Base-by-base conservation (phyloP, 305 asterid species). In the Rubia tinctorum region DNA sequence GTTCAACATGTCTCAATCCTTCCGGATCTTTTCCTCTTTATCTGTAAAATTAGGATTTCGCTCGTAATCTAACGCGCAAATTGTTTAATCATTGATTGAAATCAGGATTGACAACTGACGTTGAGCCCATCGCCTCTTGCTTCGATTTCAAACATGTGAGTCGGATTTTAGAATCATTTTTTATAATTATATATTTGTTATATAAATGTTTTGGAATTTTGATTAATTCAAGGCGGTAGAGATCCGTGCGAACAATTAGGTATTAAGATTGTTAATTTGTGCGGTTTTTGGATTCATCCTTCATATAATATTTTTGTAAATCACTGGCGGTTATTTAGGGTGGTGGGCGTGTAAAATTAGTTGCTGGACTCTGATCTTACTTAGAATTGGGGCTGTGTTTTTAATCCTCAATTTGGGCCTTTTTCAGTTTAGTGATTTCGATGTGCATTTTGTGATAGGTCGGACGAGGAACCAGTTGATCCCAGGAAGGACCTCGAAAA, bases 381-480 rank as follows among this genome's bases (percentile, higher is more conserved):
- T 27, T 69, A 11, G 45, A 30, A 8, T 66, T 8, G 14, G 44
- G 3, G 3, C 44, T 56, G 73, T 55, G 20, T 67, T 10, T 25
- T 39, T 5, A 8, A 30, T 15, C 53, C 14, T n/a, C n/a, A n/a
- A n/a, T n/a, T n/a, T 6, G 40, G 42, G 18, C 2, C 69, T 12
- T 14, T 20, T 6, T 13, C 69, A 53, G 42, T 34, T 11, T 49
- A 63, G 45, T 49, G 10, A 11, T 47, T 23, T 60, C 45, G 4
- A 60, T 34, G 18, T 49, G 23, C 39, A 40, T 51, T 20, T 49
- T 65, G n/a, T 65, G 23, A 18, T 66, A 79, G 83, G 83, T 65
- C 83, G 68, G 83, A 75, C 27, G 80, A 79, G 80, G 83, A 79
- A 43, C 80, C 83, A 67, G 80, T 79, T 10, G 83, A 79, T 68